Evolutionary conservation across 176 grass and related monocot species (phyloP), one percentile per base, ranked within the genome.

Genomic region (Themeda triandra): DNA sequence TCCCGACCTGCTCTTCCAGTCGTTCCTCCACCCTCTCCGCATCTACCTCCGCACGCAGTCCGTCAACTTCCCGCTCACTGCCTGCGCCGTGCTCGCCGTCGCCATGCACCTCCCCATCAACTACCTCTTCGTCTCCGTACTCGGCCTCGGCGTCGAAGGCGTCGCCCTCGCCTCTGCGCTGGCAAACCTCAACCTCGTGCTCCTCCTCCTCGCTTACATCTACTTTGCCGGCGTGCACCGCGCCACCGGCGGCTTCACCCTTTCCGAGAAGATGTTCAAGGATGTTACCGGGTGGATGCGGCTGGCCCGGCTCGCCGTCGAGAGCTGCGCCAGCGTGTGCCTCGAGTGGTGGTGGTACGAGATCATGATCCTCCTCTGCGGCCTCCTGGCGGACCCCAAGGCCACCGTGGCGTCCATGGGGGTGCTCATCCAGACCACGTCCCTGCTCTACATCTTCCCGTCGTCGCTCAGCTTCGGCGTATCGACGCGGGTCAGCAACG

Each of bases 291-390:
- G 84, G 17, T 99, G 93, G 97, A 48, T 73, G 15, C 44, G 89
- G 48, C 84, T 99, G 33, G 79, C 81, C 31, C 19, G 67, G 75
- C 86, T 99, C 28, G 80, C 97, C 56, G 24, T 86, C 27, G 93
- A 92, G 40, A 99, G 97, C 85, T 90, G 89, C 32, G 71, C 86
- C 23, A 91, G 89, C 81, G 93, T 99, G 10, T 99, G 97, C 83
- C 87, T 99, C 19, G 97, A 99, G 82, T 99, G 97, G 97, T 99
- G 97, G 97, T 99, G 97, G 97, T 99, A 99, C 81, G 97, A 99
- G 81, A 99, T 99, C 82, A 99, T 99, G 93, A 96, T 99, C 65
- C 90, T 99, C 8, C 86, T 99, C 18, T 96, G 93, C 53, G 97
- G 97, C 10, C 89, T 96, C 10, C 82, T 99, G 0, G 68, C 78